Evolutionary conservation across 2,329 filamentous ascomycete genomes (phyloP).

Genomic region (Ramularia endophylla): DNA sequence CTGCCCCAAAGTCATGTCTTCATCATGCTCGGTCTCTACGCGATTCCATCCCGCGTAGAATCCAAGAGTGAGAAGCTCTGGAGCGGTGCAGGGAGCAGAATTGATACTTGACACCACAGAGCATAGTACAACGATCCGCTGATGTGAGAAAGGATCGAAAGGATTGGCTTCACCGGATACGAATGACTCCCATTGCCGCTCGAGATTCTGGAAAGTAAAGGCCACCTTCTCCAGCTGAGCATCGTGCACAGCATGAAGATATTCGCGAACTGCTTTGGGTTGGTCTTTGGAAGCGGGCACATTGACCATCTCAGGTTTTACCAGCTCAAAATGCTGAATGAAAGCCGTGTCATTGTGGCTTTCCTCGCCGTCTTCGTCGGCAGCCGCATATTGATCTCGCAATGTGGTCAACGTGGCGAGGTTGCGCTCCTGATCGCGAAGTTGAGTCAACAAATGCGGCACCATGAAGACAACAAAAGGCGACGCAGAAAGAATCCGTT

Average conservation of each 20-base stretch:
- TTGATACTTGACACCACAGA: conserved; percentile 91
- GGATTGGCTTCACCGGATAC: conserved; percentile 81
- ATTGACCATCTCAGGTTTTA: conserved; percentile 93
- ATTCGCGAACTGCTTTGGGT: conserved; percentile 82
- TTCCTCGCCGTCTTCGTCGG: conserved; percentile 32
- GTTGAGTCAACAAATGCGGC: conserved; percentile 86
- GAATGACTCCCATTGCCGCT: conserved; percentile 93
- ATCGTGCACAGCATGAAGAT: conserved; percentile 89
- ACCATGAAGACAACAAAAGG: conserved; percentile 95
- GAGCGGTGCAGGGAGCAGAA: conserved; percentile 87
- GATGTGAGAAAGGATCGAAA: conserved; percentile 92
- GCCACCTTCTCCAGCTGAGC: conserved; percentile 94
- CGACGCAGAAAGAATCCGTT: conserved; percentile 87
- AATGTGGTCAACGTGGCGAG: conserved; percentile 76
- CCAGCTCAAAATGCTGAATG: conserved; percentile 67
- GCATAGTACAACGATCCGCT: conserved; percentile 92
- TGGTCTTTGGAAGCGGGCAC: conserved; percentile 78
- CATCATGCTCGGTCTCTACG: conserved; percentile 60
- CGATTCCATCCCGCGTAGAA: conserved; percentile 86
- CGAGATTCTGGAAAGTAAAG: conserved; percentile 91
- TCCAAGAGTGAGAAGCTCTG: conserved; percentile 79
- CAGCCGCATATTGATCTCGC: conserved; percentile 60
- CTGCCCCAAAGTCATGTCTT: conserved; percentile 88
- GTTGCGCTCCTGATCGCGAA: conserved; percentile 82
- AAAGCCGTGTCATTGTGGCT: conserved; percentile 27